Conservation (phyloP, 805 yeast species). For the fission yeast (Schizosaccharomyces pombe) region DNA sequence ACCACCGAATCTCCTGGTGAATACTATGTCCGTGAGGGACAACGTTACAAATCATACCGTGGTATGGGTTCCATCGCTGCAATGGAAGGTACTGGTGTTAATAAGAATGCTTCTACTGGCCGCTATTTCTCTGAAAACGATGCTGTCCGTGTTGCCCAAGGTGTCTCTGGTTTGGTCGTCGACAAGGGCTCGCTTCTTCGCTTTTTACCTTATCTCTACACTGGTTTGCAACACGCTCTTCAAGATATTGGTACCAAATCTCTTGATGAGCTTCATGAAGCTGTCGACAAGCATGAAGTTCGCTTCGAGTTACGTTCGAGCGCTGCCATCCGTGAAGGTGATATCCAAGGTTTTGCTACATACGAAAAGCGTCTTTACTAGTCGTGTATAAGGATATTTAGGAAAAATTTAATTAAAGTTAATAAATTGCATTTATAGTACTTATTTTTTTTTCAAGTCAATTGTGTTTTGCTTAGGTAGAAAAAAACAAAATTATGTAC, state of each 20-base stretch:
- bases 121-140: constrained; percentile 94
- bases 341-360: constrained; percentile 86
- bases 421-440: too few relatives aligned
- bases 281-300: constrained; percentile 42
- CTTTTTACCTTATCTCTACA: constrained; percentile 79
- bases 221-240: constrained; percentile 93
- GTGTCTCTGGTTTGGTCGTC: constrained; percentile 89
- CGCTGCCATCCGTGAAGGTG: constrained; percentile 96
- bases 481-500: too few relatives aligned
- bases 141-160: constrained; percentile 91
- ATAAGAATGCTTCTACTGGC: constrained; percentile 92
- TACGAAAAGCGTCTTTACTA: constrained; percentile 85
- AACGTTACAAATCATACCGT: constrained; percentile 89
- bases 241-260: constrained; percentile 87
- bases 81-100: constrained; percentile 63
- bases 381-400: not conserved
- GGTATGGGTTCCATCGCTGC: constrained; percentile 99
- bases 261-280: constrained; percentile 34
- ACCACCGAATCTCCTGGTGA: constrained; percentile 96
- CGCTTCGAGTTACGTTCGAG: constrained; percentile 97
- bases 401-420: not conserved
- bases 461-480: too few relatives aligned
- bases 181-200: constrained; percentile 90
- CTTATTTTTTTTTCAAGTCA: too few relatives aligned
- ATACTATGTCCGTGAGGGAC: constrained; percentile 92